Evolutionary conservation across 164 flowering plant genomes (phyloP), one percentile per base, ranked within the genome.

Genomic region (Umbilicus rupestris): DNA sequence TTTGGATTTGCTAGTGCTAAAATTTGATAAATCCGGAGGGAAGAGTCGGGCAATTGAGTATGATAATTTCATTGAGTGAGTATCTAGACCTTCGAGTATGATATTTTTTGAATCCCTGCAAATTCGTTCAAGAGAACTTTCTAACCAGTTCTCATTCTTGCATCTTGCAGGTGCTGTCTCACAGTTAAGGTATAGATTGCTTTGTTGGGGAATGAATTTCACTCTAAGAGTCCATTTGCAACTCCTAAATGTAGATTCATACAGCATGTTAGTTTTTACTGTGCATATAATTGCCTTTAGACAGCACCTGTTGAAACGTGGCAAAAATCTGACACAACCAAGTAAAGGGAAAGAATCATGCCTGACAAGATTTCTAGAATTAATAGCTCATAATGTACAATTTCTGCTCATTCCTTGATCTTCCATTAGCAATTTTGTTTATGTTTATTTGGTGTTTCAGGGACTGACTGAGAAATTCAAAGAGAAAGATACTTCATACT

Each of bases 1-100:
- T 49, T 73, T 89, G 80, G 90, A 87, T 62, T 70, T 92, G 74
- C 92, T 92, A 4, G 85, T 87, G 15, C 74, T 92, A 11, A 89
- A 89, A 79, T 92, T 79, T 66, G 97, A 89, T 64, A 83, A 84
- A 69, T 76, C 62, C 17, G 95, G 91, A 49, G 92, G 92, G 24
- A 79, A 65, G 66, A 79, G 67, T 64, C 84, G 73, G 75, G 90
- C 90, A 60, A 83, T 89, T 60, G 90, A 87, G 79, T 92, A 92
- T 47, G 96, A 89, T 64, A 85, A 89, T 63, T 83, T 85, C 75
- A 80, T 85, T 28, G 89, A 83, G 89, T 83, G 81, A 45, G 85
- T 72, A 39, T 22, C 37, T 3, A 20, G 37, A n/a, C 31, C 39
- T 7, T 9, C 63, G 0, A 52, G 7, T 15, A 3, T 15, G 7